A percentile compares a stretch with the other conserved stretches of the same genome.
Evolutionary conservation across 345 rosid species (phyloP).

Genomic region (Kandelia obovata): DNA sequence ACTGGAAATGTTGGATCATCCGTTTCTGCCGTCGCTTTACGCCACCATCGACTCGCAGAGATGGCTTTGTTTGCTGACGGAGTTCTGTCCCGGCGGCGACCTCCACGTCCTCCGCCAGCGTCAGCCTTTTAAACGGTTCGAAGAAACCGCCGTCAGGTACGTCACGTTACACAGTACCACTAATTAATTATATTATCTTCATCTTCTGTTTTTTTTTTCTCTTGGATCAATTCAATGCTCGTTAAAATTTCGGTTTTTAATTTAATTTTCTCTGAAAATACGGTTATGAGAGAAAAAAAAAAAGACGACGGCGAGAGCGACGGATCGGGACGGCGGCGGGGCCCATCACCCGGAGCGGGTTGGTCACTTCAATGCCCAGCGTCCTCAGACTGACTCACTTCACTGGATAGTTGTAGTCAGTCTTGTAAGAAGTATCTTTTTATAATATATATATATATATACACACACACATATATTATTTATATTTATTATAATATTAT

Average conservation of each 20-base stretch:
- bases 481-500: no score
- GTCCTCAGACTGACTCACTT: no score
- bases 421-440: no score
- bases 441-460: no score
- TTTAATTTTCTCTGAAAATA: no score
- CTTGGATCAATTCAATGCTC: neutral
- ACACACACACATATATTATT: no score
- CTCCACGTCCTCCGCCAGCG: slow-evolving; percentile 95
- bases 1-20: slow-evolving; percentile 77
- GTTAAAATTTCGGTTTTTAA: no score
- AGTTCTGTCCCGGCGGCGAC: slow-evolving; percentile 98
- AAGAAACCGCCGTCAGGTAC: slow-evolving; percentile 85
- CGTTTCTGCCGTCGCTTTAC: slow-evolving; percentile 75
- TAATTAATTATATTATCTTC: neutral
- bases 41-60: slow-evolving; percentile 67
- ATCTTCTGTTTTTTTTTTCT: neutral
- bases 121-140: slow-evolving; percentile 68
- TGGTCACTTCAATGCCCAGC: no score
- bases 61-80: slow-evolving; percentile 84
- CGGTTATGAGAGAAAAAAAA: neutral
- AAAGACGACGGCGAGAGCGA: slow-evolving; percentile 2
- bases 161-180: neutral
- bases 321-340: slow-evolving; percentile 29
- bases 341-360: slow-evolving; percentile 24
- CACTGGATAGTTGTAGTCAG: no score